Conservation (phyloP, 768 basidiomycete species). For the Termitomyces sp. region DNA sequence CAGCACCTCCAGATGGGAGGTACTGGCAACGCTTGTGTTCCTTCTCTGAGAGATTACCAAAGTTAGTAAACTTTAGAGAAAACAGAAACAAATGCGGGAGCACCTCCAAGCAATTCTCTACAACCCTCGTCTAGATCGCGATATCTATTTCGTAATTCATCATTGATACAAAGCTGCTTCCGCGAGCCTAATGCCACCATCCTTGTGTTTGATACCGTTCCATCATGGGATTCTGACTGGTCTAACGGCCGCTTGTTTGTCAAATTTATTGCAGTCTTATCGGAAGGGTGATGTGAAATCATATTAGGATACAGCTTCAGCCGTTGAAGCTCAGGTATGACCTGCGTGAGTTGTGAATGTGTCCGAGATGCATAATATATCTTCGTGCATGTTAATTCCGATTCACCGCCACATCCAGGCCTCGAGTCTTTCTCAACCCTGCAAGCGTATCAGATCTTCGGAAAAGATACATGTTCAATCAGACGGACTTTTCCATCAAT, state of each 20-base stretch:
- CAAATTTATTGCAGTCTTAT: conserved; percentile 1
- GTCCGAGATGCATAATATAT: conserved; percentile 95
- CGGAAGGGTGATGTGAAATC: conserved; percentile 20
- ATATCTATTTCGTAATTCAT: conserved; percentile 54
- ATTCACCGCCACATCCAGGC: conserved; percentile 18
- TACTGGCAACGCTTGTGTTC: conserved; percentile 68
- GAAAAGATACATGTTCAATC: conserved; percentile 9
- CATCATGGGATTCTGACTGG: conserved; percentile 21
- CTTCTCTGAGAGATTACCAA: conserved; percentile 36
- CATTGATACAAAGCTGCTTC: conserved; percentile 91
- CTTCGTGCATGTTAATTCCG: conserved; percentile 66
- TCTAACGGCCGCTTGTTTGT: conserved; percentile 20
- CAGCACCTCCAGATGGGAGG: conserved; percentile 68
- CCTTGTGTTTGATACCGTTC: conserved; percentile 31
- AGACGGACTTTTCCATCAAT: conserved; percentile 67
- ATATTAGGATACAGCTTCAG: conserved; percentile 45
- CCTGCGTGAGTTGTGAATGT: conserved; percentile 91
- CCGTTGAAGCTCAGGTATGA: conserved; percentile 78
- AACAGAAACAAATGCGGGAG: neutral
- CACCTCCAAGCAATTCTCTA: conserved; percentile 74
- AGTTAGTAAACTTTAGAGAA: neutral
- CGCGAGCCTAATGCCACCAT: conserved; percentile 86
- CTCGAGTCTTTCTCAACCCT: conserved; percentile 30
- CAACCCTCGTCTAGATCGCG: conserved; percentile 86
- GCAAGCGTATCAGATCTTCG: conserved; percentile 2